Conservation (phyloP, 2,329 filamentous ascomycete species). For the Tolypocladium sp. region DNA sequence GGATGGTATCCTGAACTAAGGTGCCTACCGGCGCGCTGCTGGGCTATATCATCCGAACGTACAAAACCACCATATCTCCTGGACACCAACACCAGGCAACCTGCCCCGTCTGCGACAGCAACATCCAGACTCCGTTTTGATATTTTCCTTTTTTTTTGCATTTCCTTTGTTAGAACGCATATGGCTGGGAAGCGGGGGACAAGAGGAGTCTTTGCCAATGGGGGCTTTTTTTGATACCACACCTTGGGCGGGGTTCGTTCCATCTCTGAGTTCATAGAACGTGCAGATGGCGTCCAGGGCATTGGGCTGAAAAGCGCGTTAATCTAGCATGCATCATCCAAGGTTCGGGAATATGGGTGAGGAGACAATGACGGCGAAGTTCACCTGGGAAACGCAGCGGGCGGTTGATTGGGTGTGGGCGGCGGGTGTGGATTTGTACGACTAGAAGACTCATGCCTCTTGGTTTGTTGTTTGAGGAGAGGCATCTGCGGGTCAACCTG, state of each 20-base stretch:
- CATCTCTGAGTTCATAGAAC: slow-evolving; percentile 20
- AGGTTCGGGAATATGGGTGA: slow-evolving; percentile 20
- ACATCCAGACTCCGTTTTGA: slow-evolving; percentile 2
- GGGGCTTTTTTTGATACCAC: slow-evolving; percentile 19
- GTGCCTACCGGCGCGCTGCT: not conserved
- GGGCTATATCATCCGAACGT: not conserved
- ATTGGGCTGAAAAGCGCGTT: slow-evolving; percentile 29
- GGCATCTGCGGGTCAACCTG: not conserved
- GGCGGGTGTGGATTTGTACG: slow-evolving; percentile 17
- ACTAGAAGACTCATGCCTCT: slow-evolving; percentile 15
- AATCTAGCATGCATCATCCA: slow-evolving; percentile 31
- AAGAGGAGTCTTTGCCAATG: slow-evolving; percentile 18
- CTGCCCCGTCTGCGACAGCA: slow-evolving; percentile 1
- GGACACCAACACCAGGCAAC: slow-evolving; percentile 2
- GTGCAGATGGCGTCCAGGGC: slow-evolving; percentile 21
- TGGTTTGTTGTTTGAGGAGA: slow-evolving; percentile 1
- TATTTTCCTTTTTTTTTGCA: slow-evolving; percentile 3
- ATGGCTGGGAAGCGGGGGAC: slow-evolving; percentile 14
- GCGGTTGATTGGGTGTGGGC: slow-evolving; percentile 6
- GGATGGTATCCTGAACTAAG: slow-evolving; percentile 51
- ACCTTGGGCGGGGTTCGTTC: slow-evolving; percentile 13
- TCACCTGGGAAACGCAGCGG: not conserved
- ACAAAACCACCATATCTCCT: not conserved
- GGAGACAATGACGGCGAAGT: slow-evolving; percentile 11
- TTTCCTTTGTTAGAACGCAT: slow-evolving; percentile 15